Evolutionary conservation across 2,329 filamentous ascomycete species (phyloP), one percentile per base, ranked within the genome.

Genomic region (Cytospora piceicola): DNA sequence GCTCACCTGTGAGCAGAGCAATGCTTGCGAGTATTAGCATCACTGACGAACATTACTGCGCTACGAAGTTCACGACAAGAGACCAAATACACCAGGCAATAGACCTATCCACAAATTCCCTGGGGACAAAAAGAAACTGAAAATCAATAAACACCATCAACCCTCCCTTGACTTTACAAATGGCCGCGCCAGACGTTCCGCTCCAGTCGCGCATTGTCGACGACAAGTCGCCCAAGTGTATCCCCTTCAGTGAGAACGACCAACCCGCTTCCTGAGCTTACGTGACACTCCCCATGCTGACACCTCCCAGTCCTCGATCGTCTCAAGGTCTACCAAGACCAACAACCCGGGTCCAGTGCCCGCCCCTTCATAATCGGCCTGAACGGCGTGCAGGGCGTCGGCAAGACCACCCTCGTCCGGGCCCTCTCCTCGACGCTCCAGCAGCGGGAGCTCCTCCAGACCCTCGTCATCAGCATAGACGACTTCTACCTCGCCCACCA

Each of bases 381-480:
- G 72, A 96, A 96, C 72, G 94, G 94, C 67, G 88, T 97, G 32
- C 94, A 97, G 79, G 94, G 94, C 67, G 90, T 92, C 46, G 94
- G 94, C 71, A 97, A 98, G 81, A 96, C 94, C 4, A 96, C 94
- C 15, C 85, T 97, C 72, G 93, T 94, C 46, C 83, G 83, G 46
- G 82, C 85, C 5, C 84, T 96, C 53, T 84, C 87, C 70, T 75
- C 81, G 24, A 86, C 84, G 17, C 85, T 94, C 46, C 81, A 84
- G 56, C 76, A 81, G 17, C 72, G 78, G 34, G 82, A 89, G 72
- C 83, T 83, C 24, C 82, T 91, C 29, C 79, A 83, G 65, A 90
- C 90, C 3, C 81, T 91, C 58, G 89, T 93, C 61, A 85, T 92
- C 76, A 94, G 91, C 75, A 90, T 97, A 70, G 94, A 97, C 76